Evolutionary conservation across 2,329 filamentous ascomycete genomes (phyloP).

Genomic region (Balansia obtecta): DNA sequence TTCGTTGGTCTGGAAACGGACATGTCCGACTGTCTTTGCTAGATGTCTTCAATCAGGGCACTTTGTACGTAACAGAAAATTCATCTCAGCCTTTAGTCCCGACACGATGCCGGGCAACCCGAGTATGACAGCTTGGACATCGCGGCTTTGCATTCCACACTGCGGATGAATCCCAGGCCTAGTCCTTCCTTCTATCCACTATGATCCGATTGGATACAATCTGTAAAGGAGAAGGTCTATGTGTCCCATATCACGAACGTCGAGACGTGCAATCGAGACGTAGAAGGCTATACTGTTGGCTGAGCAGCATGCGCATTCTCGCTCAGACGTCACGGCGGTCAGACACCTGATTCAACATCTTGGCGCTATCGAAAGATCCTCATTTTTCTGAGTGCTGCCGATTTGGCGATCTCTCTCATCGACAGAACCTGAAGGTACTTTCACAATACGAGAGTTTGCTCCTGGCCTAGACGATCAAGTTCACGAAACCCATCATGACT

Average conservation of each 20-base stretch:
- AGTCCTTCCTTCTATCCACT: background rate
- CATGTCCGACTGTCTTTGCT: no score
- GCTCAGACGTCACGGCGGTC: background rate
- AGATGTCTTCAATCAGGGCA: no score
- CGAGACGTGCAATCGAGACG: background rate
- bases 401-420: background rate
- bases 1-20: no score
- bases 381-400: background rate
- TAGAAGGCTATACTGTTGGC: background rate
- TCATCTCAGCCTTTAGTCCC: background rate
- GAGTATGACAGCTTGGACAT: background rate
- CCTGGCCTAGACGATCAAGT: no score
- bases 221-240: background rate
- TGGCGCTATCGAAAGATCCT: background rate
- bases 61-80: no score
- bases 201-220: background rate
- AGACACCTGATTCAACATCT: background rate
- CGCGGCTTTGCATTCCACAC: background rate
- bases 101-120: background rate
- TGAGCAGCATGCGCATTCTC: conserved; percentile 1
- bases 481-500: no score
- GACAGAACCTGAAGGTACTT: no score
- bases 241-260: background rate
- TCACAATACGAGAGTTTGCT: no score
- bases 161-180: background rate